phyloP scores from a whole-genome alignment of 192 early-diverging fungal genomes.

The Coemansia sp. region DNA sequence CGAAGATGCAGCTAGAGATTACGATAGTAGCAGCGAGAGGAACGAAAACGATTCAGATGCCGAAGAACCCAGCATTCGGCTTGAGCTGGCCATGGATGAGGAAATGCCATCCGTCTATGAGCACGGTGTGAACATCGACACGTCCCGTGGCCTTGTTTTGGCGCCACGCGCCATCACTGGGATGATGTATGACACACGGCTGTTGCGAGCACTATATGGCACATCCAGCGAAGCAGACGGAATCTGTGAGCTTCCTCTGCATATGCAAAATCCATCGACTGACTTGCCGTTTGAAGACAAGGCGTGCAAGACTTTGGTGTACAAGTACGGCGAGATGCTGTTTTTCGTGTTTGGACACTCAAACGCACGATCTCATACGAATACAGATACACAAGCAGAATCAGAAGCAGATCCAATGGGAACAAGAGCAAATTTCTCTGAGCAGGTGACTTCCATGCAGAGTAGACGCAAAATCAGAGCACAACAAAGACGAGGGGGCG shows the following conservation, averaged over 20 bases:
- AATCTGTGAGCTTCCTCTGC: conserved; percentile 11
- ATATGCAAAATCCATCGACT: conserved; percentile 1
- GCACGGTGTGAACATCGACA: conserved; percentile 41
- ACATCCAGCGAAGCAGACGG: background rate
- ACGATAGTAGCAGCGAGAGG: background rate
- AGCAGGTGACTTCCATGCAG: too few relatives aligned
- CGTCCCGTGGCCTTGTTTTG: conserved; percentile 38
- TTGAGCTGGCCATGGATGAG: conserved; percentile 36
- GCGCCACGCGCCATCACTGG: conserved; percentile 32
- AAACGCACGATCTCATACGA: too few relatives aligned
- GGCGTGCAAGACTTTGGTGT: conserved; percentile 27
- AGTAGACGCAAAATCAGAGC: too few relatives aligned
- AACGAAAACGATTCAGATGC: background rate
- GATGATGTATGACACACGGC: conserved; percentile 45
- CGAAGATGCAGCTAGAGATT: background rate
- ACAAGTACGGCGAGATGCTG: conserved; percentile 46
- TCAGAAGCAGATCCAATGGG: background rate
- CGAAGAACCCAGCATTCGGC: conserved; percentile 21
- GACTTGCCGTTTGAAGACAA: background rate
- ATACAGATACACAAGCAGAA: background rate
- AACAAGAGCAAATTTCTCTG: too few relatives aligned
- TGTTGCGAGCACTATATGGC: conserved; percentile 14
- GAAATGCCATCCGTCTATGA: conserved; percentile 35
- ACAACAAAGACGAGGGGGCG: background rate
- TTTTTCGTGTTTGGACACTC: conserved; percentile 11